Conservation (phyloP, 139 green algal genomes). For the Marvania coccoides region DNA sequence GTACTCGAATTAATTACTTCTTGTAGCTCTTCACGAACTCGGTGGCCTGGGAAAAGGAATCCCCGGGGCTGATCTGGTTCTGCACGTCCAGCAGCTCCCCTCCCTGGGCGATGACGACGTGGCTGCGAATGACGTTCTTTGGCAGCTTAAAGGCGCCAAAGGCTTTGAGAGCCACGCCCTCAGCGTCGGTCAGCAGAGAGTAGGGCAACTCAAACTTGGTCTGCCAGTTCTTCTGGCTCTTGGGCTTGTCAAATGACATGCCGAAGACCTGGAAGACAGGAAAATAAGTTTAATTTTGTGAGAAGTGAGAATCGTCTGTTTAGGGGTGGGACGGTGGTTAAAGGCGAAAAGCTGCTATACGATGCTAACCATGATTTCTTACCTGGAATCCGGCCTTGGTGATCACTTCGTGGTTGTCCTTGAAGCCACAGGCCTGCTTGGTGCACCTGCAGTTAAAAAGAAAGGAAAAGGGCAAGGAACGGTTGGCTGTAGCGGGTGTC, state of each 20-base stretch:
- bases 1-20: too few relatives aligned
- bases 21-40: not conserved
- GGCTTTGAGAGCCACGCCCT: conserved; percentile 13
- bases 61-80: conserved; percentile 24
- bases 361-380: too few relatives aligned
- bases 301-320: too few relatives aligned
- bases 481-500: too few relatives aligned
- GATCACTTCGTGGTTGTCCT: conserved; percentile 15
- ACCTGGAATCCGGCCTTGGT: conserved; percentile 22
- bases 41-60: conserved; percentile 14
- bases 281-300: too few relatives aligned
- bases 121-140: conserved; percentile 20
- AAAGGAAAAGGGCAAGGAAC: too few relatives aligned
- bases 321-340: too few relatives aligned
- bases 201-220: conserved; percentile 30
- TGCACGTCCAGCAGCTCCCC: conserved; percentile 19
- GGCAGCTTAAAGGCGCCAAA: conserved; percentile 24
- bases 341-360: too few relatives aligned
- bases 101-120: conserved; percentile 18
- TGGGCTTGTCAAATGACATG: conserved; percentile 41
- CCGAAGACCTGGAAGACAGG: conserved; percentile 38
- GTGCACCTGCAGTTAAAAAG: conserved; percentile 40
- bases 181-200: conserved; percentile 33
- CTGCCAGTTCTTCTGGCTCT: conserved; percentile 35
- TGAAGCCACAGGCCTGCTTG: conserved; percentile 42